Base-by-base conservation (phyloP, 2,329 filamentous ascomycete genomes). In the Colletotrichum scovillei region DNA sequence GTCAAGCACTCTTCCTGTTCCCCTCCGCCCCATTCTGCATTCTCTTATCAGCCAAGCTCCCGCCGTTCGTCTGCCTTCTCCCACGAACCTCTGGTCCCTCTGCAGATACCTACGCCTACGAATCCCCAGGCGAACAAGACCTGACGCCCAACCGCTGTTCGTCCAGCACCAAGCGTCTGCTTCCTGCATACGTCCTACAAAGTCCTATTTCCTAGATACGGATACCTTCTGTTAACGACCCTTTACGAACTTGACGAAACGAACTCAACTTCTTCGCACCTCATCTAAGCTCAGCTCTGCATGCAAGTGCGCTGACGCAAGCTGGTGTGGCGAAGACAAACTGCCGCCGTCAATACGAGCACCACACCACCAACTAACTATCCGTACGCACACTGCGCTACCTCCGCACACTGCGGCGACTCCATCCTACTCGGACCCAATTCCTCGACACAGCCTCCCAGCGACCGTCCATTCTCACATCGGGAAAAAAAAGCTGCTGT, bases 271-370 rank as follows among this genome's bases (percentile, higher is more conserved):
- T 19, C 24, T 16, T 35, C 35, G 38, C 24, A 9, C 12, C 52
- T 46, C 12, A 9, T 30, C 38, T 30, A 68, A 28, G 12, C 42
- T 64, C 66, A 49, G 42, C 59, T 63, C 59, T 59, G 8, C 59
- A 55, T 72, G 66, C 58, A 69, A 60, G 38, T 42, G 53, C n/a
- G 59, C 66, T 69, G 70, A 64, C 70, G 66, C 70, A 69, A 69
- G 66, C 59, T 72, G 24, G 63, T 64, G 70, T 69, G 70, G 70
- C 66, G 59, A 72, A 69, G 70, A 69, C 59, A n/a, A 59, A 32
- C 66, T 69, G 16, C 59, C 30, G 42, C 38, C 11, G 14, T 64
- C 32, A 72, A 69, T 59, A 72, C 42, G 42, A 69, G 30, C 30
- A 49, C 19, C 42, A 49, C 42, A 49, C 42, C 42, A 49, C 42